Evolutionary conservation across 257 asterid species (phyloP).

Genomic region (Nicotiana knightiana): DNA sequence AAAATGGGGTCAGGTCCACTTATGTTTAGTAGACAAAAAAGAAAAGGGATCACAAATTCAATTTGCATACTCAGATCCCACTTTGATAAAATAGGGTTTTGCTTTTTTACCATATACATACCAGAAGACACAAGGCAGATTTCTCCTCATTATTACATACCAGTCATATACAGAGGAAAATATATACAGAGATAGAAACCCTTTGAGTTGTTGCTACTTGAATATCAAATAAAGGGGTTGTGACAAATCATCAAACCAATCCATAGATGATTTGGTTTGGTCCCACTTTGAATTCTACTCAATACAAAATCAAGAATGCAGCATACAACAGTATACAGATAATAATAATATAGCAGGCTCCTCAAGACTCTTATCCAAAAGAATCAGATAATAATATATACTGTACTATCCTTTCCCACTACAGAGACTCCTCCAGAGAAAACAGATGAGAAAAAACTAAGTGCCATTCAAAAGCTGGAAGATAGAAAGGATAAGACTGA

Average conservation of each 20-base stretch:
- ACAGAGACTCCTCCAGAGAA: neutral
- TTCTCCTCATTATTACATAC: conserved; percentile 12
- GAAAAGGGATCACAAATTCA: conserved; percentile 18
- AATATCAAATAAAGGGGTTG: conserved; percentile 15
- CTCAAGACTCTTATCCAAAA: conserved; percentile 19
- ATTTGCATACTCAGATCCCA: conserved; percentile 29
- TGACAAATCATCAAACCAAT: conserved; percentile 18
- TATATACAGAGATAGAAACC: neutral
- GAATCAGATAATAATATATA: neutral
- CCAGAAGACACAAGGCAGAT: neutral
- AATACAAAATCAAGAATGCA: conserved; percentile 20
- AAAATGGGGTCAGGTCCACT: conserved; percentile 22
- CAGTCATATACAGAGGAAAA: neutral
- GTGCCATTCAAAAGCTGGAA: conserved; percentile 13
- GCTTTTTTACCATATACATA: neutral
- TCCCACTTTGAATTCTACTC: conserved; percentile 18
- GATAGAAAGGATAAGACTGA: neutral
- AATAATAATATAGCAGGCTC: conserved; percentile 15
- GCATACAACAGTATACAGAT: conserved; percentile 2
- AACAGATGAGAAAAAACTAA: neutral
- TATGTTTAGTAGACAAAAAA: conserved; percentile 17
- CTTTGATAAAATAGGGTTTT: conserved; percentile 3
- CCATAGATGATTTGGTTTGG: conserved; percentile 13
- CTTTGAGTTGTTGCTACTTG: conserved; percentile 9
- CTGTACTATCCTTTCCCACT: neutral